Conservation (phyloP, 139 green algal genomes). For the Yamagishiella unicocca region DNA sequence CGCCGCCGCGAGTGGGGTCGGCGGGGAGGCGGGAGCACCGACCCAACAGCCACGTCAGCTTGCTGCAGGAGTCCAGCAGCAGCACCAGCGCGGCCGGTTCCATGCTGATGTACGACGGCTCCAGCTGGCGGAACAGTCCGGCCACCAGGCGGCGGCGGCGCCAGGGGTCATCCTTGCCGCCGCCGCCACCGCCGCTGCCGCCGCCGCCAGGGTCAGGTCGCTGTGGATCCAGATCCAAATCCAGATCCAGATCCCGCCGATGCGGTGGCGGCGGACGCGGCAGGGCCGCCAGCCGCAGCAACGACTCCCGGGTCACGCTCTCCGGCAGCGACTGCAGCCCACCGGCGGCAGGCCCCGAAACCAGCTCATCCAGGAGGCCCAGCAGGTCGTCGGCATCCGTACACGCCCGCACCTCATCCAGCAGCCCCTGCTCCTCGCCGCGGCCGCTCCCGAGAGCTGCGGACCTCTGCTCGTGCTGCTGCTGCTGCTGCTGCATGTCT, state of each 20-base stretch:
- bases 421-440: neutral
- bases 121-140: slow-evolving; percentile 14
- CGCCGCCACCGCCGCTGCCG: neutral
- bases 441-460: neutral
- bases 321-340: neutral
- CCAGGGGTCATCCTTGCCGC: neutral
- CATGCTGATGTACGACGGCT: slow-evolving; percentile 6
- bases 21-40: neutral
- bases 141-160: neutral
- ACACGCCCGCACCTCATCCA: neutral
- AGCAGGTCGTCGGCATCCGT: slow-evolving; percentile 10
- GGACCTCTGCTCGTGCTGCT: neutral
- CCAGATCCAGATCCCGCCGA: too few species aligned
- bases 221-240: too few species aligned
- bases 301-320: neutral
- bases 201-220: neutral
- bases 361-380: neutral
- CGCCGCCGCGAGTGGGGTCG: too few species aligned
- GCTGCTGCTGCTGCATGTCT: neutral
- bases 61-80: neutral
- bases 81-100: neutral
- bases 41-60: slow-evolving; percentile 27
- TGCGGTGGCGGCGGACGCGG: neutral
- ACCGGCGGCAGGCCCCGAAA: neutral
- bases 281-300: neutral